A percentile compares a stretch with the other conserved stretches of the same genome.
Conservation (phyloP, 2,329 filamentous ascomycete genomes). For the Blastomyces gilchristii region DNA sequence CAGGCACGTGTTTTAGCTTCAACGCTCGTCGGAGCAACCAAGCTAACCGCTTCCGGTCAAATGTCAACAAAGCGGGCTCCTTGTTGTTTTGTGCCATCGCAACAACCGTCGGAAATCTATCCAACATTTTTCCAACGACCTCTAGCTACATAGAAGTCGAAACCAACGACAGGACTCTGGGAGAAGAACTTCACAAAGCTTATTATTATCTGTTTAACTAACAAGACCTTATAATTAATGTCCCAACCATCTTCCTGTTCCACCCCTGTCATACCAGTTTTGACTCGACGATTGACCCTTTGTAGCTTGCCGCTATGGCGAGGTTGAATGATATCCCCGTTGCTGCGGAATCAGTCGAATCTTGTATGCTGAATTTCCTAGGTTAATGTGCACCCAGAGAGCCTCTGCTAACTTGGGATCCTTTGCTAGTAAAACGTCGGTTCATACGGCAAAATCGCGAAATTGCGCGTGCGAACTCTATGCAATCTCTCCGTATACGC, state of each 20-base stretch:
- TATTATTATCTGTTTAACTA: neutral
- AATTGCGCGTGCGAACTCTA: constrained; percentile 53
- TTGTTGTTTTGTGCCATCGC: constrained; percentile 14
- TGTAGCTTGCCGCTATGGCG: constrained; percentile 31
- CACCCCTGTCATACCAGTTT: neutral
- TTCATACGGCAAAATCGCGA: constrained; percentile 58
- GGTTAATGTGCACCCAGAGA: neutral
- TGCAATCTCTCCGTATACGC: constrained; percentile 54
- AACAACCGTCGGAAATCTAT: constrained; percentile 4
- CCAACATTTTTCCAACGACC: neutral
- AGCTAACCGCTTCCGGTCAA: constrained; percentile 24
- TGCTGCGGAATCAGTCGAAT: constrained; percentile 38
- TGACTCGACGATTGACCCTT: constrained; percentile 1
- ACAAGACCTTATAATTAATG: neutral
- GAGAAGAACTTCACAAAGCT: neutral
- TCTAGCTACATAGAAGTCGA: neutral
- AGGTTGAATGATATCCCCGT: constrained; percentile 40
- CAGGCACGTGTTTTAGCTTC: neutral
- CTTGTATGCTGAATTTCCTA: constrained; percentile 30
- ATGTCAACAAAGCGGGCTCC: constrained; percentile 28
- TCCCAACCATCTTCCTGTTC: constrained; percentile 1
- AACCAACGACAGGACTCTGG: neutral
- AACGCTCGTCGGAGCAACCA: constrained; percentile 8
- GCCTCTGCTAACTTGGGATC: neutral
- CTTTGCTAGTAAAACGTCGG: constrained; percentile 47